phyloP scores from a whole-genome alignment of 495 filamentous ascomycete species.

The Penicilliopsis zonata region DNA sequence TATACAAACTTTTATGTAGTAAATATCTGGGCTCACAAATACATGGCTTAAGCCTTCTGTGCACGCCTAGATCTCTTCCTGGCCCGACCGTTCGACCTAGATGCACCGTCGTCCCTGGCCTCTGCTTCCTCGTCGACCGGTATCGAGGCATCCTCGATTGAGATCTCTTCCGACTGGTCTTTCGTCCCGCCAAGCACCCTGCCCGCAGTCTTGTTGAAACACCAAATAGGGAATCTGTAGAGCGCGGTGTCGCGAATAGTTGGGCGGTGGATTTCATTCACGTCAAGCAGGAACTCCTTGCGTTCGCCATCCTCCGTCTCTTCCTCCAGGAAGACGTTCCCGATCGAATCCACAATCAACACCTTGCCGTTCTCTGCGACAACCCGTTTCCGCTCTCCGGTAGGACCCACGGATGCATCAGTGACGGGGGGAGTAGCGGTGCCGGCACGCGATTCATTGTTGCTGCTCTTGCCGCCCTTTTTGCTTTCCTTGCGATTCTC shows the following conservation, averaged over 20 bases:
- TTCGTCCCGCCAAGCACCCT: constrained; percentile 38
- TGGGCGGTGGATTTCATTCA: constrained; percentile 53
- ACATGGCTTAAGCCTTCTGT: constrained; percentile 15
- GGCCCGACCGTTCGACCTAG: constrained; percentile 12
- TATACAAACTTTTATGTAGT: too few species aligned
- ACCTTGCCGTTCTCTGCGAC: constrained; percentile 92
- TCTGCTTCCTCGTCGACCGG: constrained; percentile 18
- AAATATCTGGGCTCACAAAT: background rate
- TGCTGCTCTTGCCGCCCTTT: constrained; percentile 23
- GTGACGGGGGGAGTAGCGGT: constrained; percentile 32
- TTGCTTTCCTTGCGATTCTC: constrained; percentile 59
- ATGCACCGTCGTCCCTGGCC: too few species aligned
- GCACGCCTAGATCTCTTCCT: constrained; percentile 22
- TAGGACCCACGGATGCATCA: constrained; percentile 36
- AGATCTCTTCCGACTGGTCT: too few species aligned
- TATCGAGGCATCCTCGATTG: constrained; percentile 3
- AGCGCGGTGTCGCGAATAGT: constrained; percentile 59
- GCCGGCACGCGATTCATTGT: constrained; percentile 24
- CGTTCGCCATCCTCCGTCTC: constrained; percentile 73
- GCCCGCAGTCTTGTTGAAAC: constrained; percentile 45
- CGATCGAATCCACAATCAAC: constrained; percentile 78
- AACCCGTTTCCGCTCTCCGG: constrained; percentile 68
- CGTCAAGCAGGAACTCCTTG: constrained; percentile 74
- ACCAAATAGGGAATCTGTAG: constrained; percentile 54
- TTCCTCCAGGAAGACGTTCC: constrained; percentile 87